These are phyloP conservation scores for Histomonas meleagridis DNA, from an alignment of 208 protist species.

Conservation along the genomic window DNA sequence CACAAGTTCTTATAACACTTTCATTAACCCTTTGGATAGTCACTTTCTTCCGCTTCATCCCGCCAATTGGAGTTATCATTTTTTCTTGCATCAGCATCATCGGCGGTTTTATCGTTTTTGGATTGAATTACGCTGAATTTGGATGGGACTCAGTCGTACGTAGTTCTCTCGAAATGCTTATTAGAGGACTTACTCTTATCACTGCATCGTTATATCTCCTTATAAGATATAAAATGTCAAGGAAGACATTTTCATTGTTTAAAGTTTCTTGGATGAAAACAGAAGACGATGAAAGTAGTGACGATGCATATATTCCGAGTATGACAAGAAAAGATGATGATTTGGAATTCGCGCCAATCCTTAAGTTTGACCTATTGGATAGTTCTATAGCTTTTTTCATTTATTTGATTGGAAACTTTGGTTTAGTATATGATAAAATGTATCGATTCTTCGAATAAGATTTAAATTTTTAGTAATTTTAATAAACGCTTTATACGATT, in stretches of 20 bases:
- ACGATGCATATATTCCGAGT: background rate
- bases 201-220: background rate
- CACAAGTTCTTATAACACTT: background rate
- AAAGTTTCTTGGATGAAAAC: background rate
- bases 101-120: background rate
- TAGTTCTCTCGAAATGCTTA: background rate
- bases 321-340: background rate
- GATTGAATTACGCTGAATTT: background rate
- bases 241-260: background rate
- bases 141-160: background rate
- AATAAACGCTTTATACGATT: no score
- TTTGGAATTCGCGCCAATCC: background rate
- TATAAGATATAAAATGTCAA: background rate
- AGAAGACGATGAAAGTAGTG: no score
- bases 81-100: background rate
- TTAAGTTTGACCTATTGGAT: background rate
- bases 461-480: no score
- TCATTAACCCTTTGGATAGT: background rate
- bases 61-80: background rate
- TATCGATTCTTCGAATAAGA: no score
- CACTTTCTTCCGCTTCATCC: background rate
- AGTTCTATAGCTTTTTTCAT: background rate
- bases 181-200: background rate
- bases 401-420: background rate
- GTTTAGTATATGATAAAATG: no score